phyloP scores from a whole-genome alignment of 352 stramenopile genomes.

The Pythium grandisporangium region DNA sequence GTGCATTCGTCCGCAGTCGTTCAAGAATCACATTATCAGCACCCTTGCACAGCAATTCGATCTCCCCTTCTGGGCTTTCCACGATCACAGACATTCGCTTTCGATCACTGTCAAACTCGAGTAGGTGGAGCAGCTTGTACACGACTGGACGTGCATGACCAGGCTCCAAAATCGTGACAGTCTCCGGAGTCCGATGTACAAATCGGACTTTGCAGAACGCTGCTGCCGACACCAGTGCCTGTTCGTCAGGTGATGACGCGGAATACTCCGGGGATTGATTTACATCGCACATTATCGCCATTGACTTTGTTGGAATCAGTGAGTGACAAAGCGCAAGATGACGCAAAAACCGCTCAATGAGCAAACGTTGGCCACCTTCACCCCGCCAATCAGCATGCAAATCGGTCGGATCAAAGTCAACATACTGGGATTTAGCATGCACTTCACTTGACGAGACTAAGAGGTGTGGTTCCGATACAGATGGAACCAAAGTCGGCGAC shows the following conservation, averaged over 20 bases:
- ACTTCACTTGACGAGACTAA: too few relatives aligned
- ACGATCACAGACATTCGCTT: conserved; percentile 98
- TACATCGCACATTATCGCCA: conserved; percentile 71
- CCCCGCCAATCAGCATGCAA: conserved; percentile 53
- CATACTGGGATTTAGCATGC: conserved; percentile 33
- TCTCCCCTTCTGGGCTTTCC: conserved; percentile 43
- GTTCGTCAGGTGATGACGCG: conserved; percentile 74
- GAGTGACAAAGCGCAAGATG: conserved; percentile 79
- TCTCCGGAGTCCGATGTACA: conserved; percentile 56
- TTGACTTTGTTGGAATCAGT: conserved; percentile 59
- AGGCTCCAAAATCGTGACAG: conserved; percentile 43
- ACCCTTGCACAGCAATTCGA: conserved; percentile 70
- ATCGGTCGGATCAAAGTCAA: conserved; percentile 64
- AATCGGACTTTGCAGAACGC: conserved; percentile 73
- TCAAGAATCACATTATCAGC: conserved; percentile 79
- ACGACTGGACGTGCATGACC: conserved; percentile 20
- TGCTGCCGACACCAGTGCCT: conserved; percentile 65
- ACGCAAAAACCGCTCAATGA: conserved; percentile 54
- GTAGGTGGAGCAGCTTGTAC: conserved; percentile 90
- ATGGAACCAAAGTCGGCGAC: not conserved
- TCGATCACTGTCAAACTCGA: conserved; percentile 96
- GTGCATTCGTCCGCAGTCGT: conserved; percentile 18
- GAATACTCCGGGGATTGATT: conserved; percentile 62
- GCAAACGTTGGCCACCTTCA: conserved; percentile 20
- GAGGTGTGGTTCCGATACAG: too few relatives aligned